These are phyloP conservation scores for Westerdykella ornata DNA, from an alignment of 2,329 filamentous ascomycete genomes.

Conservation along the genomic window DNA sequence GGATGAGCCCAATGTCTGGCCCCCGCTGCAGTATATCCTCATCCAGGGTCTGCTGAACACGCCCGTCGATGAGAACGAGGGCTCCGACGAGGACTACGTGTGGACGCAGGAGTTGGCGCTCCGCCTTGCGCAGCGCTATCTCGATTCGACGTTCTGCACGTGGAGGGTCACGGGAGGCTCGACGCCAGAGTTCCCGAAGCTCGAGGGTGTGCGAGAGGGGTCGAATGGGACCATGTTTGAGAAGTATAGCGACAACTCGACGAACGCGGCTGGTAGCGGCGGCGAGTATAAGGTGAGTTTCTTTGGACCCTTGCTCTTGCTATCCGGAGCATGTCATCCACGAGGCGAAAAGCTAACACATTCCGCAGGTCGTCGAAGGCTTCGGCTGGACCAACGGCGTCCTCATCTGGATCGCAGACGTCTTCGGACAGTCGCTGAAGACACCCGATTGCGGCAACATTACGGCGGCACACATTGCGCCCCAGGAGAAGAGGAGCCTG, in stretches of 20 bases:
- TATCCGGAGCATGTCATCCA: too few relatives aligned
- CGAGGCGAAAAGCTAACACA: background rate
- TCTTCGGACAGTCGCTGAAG: constrained; percentile 51
- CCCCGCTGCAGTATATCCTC: constrained; percentile 58
- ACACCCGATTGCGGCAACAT: constrained; percentile 45
- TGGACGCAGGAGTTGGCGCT: constrained; percentile 52
- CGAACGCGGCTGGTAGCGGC: constrained; percentile 56
- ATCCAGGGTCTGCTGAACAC: constrained; percentile 57
- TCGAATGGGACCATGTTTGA: constrained; percentile 62
- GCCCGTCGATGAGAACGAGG: constrained; percentile 45
- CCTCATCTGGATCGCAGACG: constrained; percentile 59
- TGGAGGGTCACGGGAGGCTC: constrained; percentile 62
- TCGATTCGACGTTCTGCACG: constrained; percentile 63
- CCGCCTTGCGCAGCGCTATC: constrained; percentile 56
- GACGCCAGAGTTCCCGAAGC: constrained; percentile 38
- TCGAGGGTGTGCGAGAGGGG: constrained; percentile 37
- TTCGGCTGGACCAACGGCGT: constrained; percentile 68
- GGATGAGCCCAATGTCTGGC: constrained; percentile 67
- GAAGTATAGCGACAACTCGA: constrained; percentile 58
- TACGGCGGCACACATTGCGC: constrained; percentile 19
- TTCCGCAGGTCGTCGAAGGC: constrained; percentile 53
- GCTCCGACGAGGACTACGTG: constrained; percentile 40
- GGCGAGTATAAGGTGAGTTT: constrained; percentile 53
- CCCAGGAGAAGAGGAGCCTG: constrained; percentile 19
- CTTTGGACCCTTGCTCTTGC: background rate